Evolutionary conservation across 768 basidiomycete species (phyloP).

Genomic region (Kwoniella dejecticola): DNA sequence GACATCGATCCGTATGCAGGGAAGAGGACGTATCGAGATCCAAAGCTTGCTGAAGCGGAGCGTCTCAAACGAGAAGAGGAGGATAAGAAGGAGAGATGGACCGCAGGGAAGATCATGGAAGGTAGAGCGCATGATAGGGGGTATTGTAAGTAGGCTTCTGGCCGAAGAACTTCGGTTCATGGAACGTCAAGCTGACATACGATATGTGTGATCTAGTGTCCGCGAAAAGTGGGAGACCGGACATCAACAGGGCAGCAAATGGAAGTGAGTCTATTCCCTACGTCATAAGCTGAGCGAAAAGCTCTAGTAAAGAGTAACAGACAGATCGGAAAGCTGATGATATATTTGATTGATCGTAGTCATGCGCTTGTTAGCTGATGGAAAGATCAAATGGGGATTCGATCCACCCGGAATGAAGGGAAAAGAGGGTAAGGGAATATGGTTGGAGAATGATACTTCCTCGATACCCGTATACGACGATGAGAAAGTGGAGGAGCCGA

Average conservation of each 20-base stretch:
- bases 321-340: not conserved
- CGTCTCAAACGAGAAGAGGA: slow-evolving; percentile 32
- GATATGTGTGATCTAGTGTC: slow-evolving; percentile 61
- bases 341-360: slow-evolving; percentile 60
- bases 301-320: not conserved
- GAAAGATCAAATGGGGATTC: slow-evolving; percentile 78
- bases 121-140: slow-evolving; percentile 76
- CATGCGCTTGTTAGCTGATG: slow-evolving; percentile 79
- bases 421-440: slow-evolving; percentile 47
- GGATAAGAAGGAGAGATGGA: slow-evolving; percentile 62
- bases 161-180: not conserved
- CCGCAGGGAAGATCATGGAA: slow-evolving; percentile 79
- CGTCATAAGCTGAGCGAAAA: no score
- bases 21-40: slow-evolving; percentile 68
- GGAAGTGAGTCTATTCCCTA: slow-evolving; percentile 70
- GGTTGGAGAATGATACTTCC: slow-evolving; percentile 24
- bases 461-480: slow-evolving; percentile 14
- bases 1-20: slow-evolving; percentile 59
- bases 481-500: slow-evolving; percentile 2
- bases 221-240: slow-evolving; percentile 85
- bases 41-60: slow-evolving; percentile 56
- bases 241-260: slow-evolving; percentile 86
- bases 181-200: not conserved
- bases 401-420: slow-evolving; percentile 64
- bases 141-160: slow-evolving; percentile 58